Evolutionary conservation across 768 basidiomycete species (phyloP), one percentile per base, ranked within the genome.

Genomic region (Tremella yokohamensis): DNA sequence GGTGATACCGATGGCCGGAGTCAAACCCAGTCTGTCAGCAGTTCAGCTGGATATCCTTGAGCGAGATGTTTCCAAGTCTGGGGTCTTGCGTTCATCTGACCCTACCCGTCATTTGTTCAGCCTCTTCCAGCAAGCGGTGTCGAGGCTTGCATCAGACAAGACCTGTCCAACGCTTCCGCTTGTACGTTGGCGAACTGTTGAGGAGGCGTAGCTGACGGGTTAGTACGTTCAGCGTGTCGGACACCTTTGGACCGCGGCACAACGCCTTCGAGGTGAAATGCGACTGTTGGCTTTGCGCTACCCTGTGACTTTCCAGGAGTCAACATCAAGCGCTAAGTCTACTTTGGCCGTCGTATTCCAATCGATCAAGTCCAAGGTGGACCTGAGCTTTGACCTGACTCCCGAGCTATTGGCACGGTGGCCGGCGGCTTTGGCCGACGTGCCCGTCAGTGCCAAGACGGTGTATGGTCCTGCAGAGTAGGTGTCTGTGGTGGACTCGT

Each of bases 201-300:
- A 39, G 25, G 20, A 34, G 6, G 7, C 25, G 52, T 37, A 2
- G 39, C 38, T 20, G 24, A 37, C 20, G 22, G 29, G 22, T 40
- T 58, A 71, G 75, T 50, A 69, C 20, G 54, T 73, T n/a, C 69
- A 69, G 49, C 59, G 56, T 15, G 48, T 66, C 22, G 61, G 60
- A 24, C 62, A 63, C 20, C 19, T 73, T 8, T 74, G 75, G 73
- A 57, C 62, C 22, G 49, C 67, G 2, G 53, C 55, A 38, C 64
- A 70, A 37, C 58, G 68, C 2, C 54, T 76, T n/a, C 60, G 64
- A n/a, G 39, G 56, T 25, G 75, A 73, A 50, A 49, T 74, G 29
- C 59, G 62, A 20, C 52, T 71, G 13, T 58, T 70, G 49, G 37
- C 50, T 3, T 57, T 71, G 2, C 63, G 63, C 6, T 73, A 70